These are phyloP conservation scores for Sapria himalayana DNA, from an alignment of 345 rosid species.

Conservation along the genomic window DNA sequence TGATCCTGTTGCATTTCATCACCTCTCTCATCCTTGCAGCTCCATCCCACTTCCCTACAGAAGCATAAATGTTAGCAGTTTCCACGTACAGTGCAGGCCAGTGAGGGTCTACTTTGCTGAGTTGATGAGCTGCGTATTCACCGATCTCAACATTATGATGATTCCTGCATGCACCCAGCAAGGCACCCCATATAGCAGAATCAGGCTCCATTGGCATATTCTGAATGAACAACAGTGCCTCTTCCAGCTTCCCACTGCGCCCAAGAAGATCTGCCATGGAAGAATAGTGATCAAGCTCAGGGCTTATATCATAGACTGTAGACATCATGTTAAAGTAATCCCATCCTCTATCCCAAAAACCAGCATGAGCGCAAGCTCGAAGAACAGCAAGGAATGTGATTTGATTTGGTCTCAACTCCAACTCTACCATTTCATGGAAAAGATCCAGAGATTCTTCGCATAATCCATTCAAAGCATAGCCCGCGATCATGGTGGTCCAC, in stretches of 20 bases:
- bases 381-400: constrained; percentile 41
- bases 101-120: constrained; percentile 27
- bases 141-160: constrained; percentile 24
- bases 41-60: constrained; percentile 30
- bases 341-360: constrained; percentile 41
- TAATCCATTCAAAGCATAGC: constrained; percentile 41
- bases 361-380: constrained; percentile 45
- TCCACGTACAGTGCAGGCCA: constrained; percentile 35
- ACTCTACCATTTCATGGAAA: constrained; percentile 22
- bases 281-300: constrained; percentile 41
- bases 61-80: constrained; percentile 37
- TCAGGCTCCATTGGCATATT: constrained; percentile 35
- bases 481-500: constrained; percentile 45
- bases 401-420: constrained; percentile 26
- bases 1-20: constrained; percentile 27
- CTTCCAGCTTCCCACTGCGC: constrained; percentile 28
- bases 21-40: constrained; percentile 21
- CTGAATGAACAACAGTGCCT: constrained; percentile 25
- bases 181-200: constrained; percentile 36
- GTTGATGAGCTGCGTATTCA: constrained; percentile 25
- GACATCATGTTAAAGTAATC: constrained; percentile 29
- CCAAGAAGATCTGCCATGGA: constrained; percentile 52
- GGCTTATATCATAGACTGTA: constrained; percentile 18
- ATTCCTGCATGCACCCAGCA: constrained; percentile 35
- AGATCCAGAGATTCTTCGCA: constrained; percentile 27